A percentile compares a stretch with the other conserved stretches of the same genome.
Evolutionary conservation across 2,329 filamentous ascomycete species (phyloP).

Genomic region (Colletotrichum graminicola): DNA sequence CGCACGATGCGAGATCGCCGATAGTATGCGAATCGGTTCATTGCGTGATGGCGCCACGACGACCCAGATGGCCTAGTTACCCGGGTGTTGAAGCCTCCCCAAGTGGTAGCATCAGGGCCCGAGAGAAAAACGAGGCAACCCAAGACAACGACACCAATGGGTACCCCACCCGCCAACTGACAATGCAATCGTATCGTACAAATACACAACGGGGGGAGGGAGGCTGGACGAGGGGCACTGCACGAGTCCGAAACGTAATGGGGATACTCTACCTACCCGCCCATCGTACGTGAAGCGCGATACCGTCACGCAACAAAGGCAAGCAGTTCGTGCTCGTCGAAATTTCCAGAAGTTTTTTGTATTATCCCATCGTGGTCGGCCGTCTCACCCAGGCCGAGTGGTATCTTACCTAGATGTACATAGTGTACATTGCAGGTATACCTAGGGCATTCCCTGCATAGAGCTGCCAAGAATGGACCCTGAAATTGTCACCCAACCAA

Average conservation of each 20-base stretch:
- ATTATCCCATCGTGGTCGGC: slow-evolving; percentile 12
- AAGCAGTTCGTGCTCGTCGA: slow-evolving; percentile 14
- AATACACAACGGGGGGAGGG: too few species aligned
- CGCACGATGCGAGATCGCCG: slow-evolving; percentile 14
- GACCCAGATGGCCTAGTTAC: slow-evolving; percentile 13
- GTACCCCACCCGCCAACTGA: neutral
- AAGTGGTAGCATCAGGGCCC: slow-evolving; percentile 1
- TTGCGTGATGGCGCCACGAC: slow-evolving; percentile 14
- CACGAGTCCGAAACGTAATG: neutral
- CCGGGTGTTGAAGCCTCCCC: neutral
- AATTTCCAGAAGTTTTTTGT: slow-evolving; percentile 24
- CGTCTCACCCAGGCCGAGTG: slow-evolving; percentile 3
- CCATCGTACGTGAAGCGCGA: neutral
- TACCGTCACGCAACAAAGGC: neutral
- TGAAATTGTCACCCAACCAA: slow-evolving; percentile 14
- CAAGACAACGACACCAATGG: neutral
- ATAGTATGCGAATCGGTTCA: slow-evolving; percentile 23
- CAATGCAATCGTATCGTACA: neutral
- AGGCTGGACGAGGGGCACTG: neutral
- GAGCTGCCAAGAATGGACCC: slow-evolving; percentile 26
- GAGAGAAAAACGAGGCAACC: slow-evolving; percentile 22
- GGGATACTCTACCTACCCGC: neutral
- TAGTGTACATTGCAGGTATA: neutral
- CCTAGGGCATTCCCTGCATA: slow-evolving; percentile 26
- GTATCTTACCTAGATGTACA: neutral